Base-by-base conservation (phyloP, 73 alveolate species). In the Halteria grandinella region DNA sequence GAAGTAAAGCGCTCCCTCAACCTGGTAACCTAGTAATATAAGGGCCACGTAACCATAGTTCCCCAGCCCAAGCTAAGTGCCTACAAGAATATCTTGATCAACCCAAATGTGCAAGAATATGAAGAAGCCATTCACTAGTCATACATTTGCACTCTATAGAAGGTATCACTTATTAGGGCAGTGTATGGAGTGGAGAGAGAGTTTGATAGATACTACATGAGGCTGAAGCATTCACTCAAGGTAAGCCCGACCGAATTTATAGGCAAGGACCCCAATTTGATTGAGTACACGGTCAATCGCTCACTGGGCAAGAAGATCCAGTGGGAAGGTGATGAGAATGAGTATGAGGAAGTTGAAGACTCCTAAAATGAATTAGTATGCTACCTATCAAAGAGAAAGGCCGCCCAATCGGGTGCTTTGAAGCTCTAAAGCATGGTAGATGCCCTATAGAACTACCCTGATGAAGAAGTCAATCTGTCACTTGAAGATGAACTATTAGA, bases 21-120 rank as follows among this genome's bases (percentile, higher is more conserved):
- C 17, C 15, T 89, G 15, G 53, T 85, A 17, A 57, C 86, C 18
- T 47, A 87, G 55, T 24, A 37, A 21, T 81, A 82, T 48, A 58
- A 81, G 39, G 95, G 95, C 14, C 87, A 69, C 33, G 95, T 87
- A 12, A 87, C 95, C 0, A 48, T 87, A 27, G 83, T 66, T 17
- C 95, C 95, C 0, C 21, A 32, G 17, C 80, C 85, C 4, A 52
- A 52, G 34, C 28, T 75, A 6, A 27, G 49, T 18, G 86, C 83
- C 29, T 88, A 63, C 62, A 33, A 37, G 43, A 75, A 83, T 27
- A 71, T 88, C 15, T 52, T 88, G 40, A 52, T 75, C 36, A 83
- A 83, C 64, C 93, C 91, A 0, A 54, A 70, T 37, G 43, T 48
- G 23, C 88, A 75, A 0, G 86, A 44, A 12, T 50, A 69, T n/a